These are phyloP conservation scores for Moniliella sp. DNA, from an alignment of 1,284 basidiomycete genomes.

Conservation along the genomic window DNA sequence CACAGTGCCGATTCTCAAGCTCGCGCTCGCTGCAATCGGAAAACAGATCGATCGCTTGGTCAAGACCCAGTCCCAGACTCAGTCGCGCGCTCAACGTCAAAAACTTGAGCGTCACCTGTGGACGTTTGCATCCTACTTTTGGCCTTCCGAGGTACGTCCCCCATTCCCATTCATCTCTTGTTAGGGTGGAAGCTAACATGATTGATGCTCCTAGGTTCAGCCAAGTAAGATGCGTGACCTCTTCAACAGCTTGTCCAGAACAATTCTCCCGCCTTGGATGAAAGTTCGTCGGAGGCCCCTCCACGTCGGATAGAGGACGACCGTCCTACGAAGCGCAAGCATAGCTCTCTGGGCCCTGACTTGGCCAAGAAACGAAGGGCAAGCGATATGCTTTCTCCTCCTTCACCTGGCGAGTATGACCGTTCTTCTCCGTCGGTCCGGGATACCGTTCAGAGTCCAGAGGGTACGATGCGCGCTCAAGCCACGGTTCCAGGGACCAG, in stretches of 20 bases:
- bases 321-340: too few species aligned
- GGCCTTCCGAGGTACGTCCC: slow-evolving; percentile 54
- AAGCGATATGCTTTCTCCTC: too few species aligned
- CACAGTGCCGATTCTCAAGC: slow-evolving; percentile 82
- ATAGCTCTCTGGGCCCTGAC: too few species aligned
- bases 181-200: background rate
- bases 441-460: too few species aligned
- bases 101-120: slow-evolving; percentile 82
- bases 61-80: slow-evolving; percentile 44
- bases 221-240: slow-evolving; percentile 1
- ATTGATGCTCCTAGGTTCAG: background rate
- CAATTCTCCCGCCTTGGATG: too few species aligned
- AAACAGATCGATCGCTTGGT: slow-evolving; percentile 71
- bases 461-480: too few species aligned
- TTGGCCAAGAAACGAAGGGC: too few species aligned
- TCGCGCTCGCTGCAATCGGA: slow-evolving; percentile 80
- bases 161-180: background rate
- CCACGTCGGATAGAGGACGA: too few species aligned
- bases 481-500: too few species aligned
- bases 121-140: slow-evolving; percentile 65
- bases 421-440: too few species aligned
- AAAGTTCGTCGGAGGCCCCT: too few species aligned
- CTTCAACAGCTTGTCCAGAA: slow-evolving; percentile 2
- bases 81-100: slow-evolving; percentile 54
- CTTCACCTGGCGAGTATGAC: too few species aligned